Evolutionary conservation across 2,329 filamentous ascomycete genomes (phyloP), one percentile per base, ranked within the genome.

Genomic region (Fusarium compactum): DNA sequence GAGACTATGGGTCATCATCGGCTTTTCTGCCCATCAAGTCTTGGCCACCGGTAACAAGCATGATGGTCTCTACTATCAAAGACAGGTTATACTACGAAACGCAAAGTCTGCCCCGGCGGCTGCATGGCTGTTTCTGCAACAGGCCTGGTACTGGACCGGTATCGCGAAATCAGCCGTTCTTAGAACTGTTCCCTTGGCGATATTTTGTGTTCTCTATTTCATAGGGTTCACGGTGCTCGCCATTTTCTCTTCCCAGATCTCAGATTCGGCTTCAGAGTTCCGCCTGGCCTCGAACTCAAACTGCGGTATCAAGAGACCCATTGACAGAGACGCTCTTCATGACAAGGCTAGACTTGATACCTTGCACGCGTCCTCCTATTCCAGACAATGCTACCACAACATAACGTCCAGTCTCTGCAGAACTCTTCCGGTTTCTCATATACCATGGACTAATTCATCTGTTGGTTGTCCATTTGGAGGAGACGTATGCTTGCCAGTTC

Each of bases 401-500:
- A 5, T 18, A 4, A 38, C 32, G 5, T 38, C 32, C 16, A 38
- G 32, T 5, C 32, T 38, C 9, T 38, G 32, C 32, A 38, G 5
- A 2, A 18, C 16, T 1, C 32, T 38, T 38, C 32, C 16, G 0
- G 9, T 38, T 18, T 38, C 32, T 1, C 16, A 38, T 6, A 11
- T 38, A 38, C 32, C 32, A 4, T 38, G 32, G 32, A 38, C 9
- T 4, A 38, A 18, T 11, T 18, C 16, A 6, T 38, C 32, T 0
- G 32, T 11, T 5, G 0, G 18, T 5, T 38, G 32, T 2, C 32
- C 32, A 6, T 38, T 38, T 6, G 32, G 16, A 4, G 32, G 5
- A 1, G 3, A 18, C 0, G 6, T 38, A 38, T 38, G 32, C 5
- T 10, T 6, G 9, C 1, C 1, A 18, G 32, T 18, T 38, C 9